A percentile compares a stretch with the other conserved stretches of the same genome.
phyloP scores from a whole-genome alignment of 2,329 filamentous ascomycete genomes.

The Venturia pyrina region DNA sequence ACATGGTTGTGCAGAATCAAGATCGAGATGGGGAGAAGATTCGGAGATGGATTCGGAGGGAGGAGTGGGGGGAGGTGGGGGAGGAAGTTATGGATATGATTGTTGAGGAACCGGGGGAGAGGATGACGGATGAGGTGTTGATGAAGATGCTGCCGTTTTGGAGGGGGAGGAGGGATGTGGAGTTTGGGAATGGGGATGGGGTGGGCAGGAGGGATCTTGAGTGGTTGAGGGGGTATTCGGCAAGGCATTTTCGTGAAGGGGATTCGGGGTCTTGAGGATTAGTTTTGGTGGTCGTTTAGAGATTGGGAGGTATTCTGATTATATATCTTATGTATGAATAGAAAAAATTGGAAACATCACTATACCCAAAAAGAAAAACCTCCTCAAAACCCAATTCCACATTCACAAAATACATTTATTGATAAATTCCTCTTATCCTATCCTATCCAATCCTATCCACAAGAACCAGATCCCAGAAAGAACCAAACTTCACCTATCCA shows the following conservation, averaged over 20 bases:
- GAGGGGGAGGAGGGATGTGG: not conserved
- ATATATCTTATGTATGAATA: too few species aligned
- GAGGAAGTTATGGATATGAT: not conserved
- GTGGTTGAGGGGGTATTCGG: not conserved
- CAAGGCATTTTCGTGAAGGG: not conserved
- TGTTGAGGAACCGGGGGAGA: not conserved
- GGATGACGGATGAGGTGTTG: not conserved
- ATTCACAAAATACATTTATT: too few species aligned
- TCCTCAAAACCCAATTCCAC: too few species aligned
- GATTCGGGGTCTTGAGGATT: too few species aligned
- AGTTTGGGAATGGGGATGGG: not conserved
- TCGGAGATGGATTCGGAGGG: not conserved
- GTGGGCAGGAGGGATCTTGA: not conserved
- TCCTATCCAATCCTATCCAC: too few species aligned
- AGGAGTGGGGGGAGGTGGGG: not conserved
- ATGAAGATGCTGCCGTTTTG: not conserved
- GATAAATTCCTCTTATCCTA: too few species aligned
- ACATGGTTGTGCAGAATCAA: not conserved
- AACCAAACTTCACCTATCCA: constrained; percentile 23
- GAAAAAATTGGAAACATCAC: too few species aligned
- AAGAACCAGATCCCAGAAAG: too few species aligned
- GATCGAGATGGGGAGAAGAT: not conserved
- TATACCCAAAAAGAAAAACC: too few species aligned
- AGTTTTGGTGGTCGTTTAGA: too few species aligned
- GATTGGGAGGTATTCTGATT: too few species aligned